A percentile compares a stretch with the other conserved stretches of the same genome.
phyloP scores from a whole-genome alignment of 345 rosid species.

The Cardiospermum halicacabum region DNA sequence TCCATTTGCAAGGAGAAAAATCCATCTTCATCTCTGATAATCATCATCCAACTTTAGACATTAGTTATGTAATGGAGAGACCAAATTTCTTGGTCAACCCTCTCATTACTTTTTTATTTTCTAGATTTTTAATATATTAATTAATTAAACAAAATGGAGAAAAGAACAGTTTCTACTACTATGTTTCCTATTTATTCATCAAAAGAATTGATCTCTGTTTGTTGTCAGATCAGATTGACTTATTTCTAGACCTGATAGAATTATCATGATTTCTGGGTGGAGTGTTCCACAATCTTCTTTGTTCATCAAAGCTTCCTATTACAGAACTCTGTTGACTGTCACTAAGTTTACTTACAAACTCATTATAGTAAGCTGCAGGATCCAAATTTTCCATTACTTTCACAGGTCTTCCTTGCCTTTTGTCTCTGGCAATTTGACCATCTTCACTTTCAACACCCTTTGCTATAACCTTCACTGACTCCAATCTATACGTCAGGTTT shows the following conservation, averaged over 20 bases:
- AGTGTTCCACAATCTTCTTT: conserved; percentile 51
- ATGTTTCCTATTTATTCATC: neutral
- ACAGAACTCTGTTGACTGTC: conserved; percentile 57
- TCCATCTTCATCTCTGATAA: too few species aligned
- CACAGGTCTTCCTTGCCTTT: conserved; percentile 36
- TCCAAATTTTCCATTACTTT: conserved; percentile 45
- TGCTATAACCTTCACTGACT: conserved; percentile 44
- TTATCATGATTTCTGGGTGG: conserved; percentile 31
- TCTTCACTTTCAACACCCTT: conserved; percentile 53
- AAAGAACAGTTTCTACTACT: neutral
- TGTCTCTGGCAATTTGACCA: conserved; percentile 44
- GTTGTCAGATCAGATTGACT: conserved; percentile 7
- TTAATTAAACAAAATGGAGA: too few species aligned
- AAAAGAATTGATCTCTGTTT: conserved; percentile 9
- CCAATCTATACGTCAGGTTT: conserved; percentile 31
- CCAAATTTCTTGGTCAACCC: too few species aligned
- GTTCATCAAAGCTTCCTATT: conserved; percentile 70
- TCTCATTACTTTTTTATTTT: too few species aligned
- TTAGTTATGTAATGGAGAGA: too few species aligned
- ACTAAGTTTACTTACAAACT: conserved; percentile 44
- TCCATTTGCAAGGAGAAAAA: too few species aligned
- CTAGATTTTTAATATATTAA: too few species aligned
- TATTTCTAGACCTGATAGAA: neutral
- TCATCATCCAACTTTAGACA: too few species aligned
- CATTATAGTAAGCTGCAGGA: conserved; percentile 29